Evolutionary conservation across 306 rosid genomes (phyloP).

Genomic region (Nissolia schottii): DNA sequence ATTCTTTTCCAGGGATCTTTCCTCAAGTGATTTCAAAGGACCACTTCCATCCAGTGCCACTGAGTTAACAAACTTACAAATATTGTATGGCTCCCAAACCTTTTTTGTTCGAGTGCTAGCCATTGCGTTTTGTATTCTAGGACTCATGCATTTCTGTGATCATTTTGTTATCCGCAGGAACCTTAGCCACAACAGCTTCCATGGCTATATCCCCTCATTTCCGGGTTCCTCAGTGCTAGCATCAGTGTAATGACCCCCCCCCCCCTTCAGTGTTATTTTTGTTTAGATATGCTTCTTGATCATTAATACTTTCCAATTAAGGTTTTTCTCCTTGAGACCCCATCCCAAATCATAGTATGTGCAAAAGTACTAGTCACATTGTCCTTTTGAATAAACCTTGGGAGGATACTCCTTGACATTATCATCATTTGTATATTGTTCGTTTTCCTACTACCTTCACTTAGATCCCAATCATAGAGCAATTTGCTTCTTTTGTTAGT

Average conservation of each 20-base stretch:
- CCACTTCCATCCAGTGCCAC: constrained; percentile 53
- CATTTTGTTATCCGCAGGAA: constrained; percentile 51
- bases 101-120: background rate
- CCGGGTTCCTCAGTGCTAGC: constrained; percentile 48
- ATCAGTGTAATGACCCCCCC: constrained; percentile 57
- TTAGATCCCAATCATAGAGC: constrained; percentile 4
- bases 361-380: too few relatives aligned
- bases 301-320: too few relatives aligned
- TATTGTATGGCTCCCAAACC: constrained; percentile 48
- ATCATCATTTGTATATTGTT: background rate
- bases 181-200: constrained; percentile 60
- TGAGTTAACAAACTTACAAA: constrained; percentile 44
- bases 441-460: background rate
- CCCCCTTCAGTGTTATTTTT: too few relatives aligned
- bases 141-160: background rate
- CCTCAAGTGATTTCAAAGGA: constrained; percentile 54
- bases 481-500: background rate
- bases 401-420: background rate
- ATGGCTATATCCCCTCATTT: constrained; percentile 56
- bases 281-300: too few relatives aligned
- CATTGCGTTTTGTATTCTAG: background rate
- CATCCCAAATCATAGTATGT: too few relatives aligned
- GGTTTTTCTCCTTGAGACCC: too few relatives aligned
- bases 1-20: constrained; percentile 62
- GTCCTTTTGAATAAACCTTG: too few relatives aligned